Conservation (phyloP, 352 stramenopile species). For the Plasmopara viticola region DNA sequence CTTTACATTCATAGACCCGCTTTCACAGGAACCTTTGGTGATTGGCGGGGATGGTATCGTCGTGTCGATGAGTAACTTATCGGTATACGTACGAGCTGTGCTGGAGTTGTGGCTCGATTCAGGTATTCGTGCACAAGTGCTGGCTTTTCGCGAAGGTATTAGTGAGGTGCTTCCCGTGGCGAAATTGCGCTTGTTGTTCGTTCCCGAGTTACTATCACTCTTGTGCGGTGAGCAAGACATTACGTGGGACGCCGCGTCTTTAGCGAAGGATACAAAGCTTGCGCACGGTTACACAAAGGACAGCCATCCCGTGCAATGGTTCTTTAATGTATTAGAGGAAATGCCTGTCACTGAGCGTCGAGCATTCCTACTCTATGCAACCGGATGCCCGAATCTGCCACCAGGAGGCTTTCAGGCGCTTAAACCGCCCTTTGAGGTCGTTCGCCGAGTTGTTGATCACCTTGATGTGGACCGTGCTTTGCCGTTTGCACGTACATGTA, state of each 20-base stretch:
- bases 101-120: conserved; percentile 54
- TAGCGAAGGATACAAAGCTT: conserved; percentile 69
- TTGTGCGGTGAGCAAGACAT: conserved; percentile 75
- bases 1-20: conserved; percentile 73
- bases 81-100: conserved; percentile 50
- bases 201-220: conserved; percentile 55
- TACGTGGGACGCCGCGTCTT: conserved; percentile 52
- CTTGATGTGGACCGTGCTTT: conserved; percentile 67
- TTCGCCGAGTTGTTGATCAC: conserved; percentile 65
- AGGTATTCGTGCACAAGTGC: conserved; percentile 56
- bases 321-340: conserved; percentile 61
- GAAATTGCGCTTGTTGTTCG: conserved; percentile 68
- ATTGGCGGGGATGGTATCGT: conserved; percentile 30
- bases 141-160: conserved; percentile 72
- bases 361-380: conserved; percentile 75
- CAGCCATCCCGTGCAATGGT: conserved; percentile 56
- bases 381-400: conserved; percentile 75
- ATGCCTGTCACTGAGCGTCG: conserved; percentile 57
- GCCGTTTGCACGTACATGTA: conserved; percentile 80
- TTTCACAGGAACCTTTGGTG: conserved; percentile 62
- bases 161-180: conserved; percentile 60
- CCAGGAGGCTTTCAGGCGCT: conserved; percentile 62
- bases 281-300: conserved; percentile 80
- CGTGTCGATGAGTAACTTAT: conserved; percentile 54
- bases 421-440: conserved; percentile 74